Evolutionary conservation across 2,329 filamentous ascomycete genomes (phyloP), one percentile per base, ranked within the genome.

Genomic region (Bipolaris cookei): DNA sequence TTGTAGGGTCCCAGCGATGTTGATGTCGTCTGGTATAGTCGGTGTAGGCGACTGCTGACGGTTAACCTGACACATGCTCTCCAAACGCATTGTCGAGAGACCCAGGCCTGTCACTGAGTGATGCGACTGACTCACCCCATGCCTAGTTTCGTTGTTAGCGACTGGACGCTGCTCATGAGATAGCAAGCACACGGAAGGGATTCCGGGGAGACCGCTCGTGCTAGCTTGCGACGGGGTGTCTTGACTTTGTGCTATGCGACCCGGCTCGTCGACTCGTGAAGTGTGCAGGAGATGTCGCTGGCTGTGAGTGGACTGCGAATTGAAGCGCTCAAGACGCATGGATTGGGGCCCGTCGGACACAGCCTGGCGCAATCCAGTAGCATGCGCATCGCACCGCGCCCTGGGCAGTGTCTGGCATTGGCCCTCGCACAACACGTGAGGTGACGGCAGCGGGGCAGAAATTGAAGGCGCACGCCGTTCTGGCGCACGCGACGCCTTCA

Each of bases 141-240:
- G 56, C 56, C 66, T 68, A 51, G 49, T 62, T 56, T 64, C 56
- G 45, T 42, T 56, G 62, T 70, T 62, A 64, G 67, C 50, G 47
- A 62, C 60, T 62, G 68, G 65, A 53, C 64, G 69, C 50, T 65
- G 64, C 56, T 76, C 72, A 60, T 72, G 65, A 55, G 74, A 75
- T 51, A 76, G 63, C 52, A 74, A 65, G 64, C 75, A 77, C 56
- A 76, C 64, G 6, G 74, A 76, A 42, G 76, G 76, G 38, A 77
- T 61, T 54, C 69, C 68, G 45, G 74, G 75, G 30, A 77, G 62
- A 28, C 68, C 72, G 59, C 72, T 71, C 1, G 69, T 65, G 61
- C 69, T 74, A 58, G 62, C 49, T 54, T 70, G 75, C 65, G 71
- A 72, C 38, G 68, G 63, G 50, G 57, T 56, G 45, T 67, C 64